These are phyloP conservation scores for Arabidopsis lyrata DNA, from an alignment of 441 rosid genomes.

Conservation along the genomic window DNA sequence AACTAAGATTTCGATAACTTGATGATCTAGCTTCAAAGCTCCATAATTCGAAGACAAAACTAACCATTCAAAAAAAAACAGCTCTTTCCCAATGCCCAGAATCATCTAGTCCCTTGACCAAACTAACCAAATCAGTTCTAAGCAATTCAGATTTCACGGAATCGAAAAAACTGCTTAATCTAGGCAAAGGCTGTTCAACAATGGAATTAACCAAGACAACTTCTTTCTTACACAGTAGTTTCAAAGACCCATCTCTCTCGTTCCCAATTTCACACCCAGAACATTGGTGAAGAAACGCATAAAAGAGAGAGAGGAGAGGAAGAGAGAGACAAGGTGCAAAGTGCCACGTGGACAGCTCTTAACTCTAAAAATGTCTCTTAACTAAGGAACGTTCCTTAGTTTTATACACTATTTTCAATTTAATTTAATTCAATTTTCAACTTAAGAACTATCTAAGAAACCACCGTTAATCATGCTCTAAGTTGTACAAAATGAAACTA, in stretches of 20 bases:
- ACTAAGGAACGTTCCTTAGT: too few relatives aligned
- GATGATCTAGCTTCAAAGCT: conserved; percentile 57
- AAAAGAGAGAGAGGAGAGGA: too few relatives aligned
- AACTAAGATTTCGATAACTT: conserved; percentile 63
- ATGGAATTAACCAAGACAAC: conserved; percentile 57
- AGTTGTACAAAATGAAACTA: conserved; percentile 12
- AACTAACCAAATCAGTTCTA: conserved; percentile 62
- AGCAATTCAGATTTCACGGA: conserved; percentile 57
- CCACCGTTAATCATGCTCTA: too few relatives aligned
- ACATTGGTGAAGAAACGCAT: too few relatives aligned
- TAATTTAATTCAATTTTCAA: too few relatives aligned
- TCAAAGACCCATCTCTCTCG: conserved; percentile 50
- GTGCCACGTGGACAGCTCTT: too few relatives aligned
- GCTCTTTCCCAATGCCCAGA: conserved; percentile 77
- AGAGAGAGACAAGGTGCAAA: too few relatives aligned
- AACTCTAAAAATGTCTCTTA: too few relatives aligned
- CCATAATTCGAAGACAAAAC: conserved; percentile 43
- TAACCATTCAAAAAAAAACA: conserved; percentile 72
- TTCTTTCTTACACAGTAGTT: conserved; percentile 62
- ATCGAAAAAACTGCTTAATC: conserved; percentile 60
- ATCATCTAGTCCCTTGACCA: conserved; percentile 68
- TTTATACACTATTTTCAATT: too few relatives aligned
- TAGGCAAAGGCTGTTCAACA: conserved; percentile 55
- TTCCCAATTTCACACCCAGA: conserved; percentile 38
- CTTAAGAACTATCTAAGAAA: too few relatives aligned